Base-by-base conservation (phyloP, 352 stramenopile species). In the Thalassiosira tumida region DNA sequence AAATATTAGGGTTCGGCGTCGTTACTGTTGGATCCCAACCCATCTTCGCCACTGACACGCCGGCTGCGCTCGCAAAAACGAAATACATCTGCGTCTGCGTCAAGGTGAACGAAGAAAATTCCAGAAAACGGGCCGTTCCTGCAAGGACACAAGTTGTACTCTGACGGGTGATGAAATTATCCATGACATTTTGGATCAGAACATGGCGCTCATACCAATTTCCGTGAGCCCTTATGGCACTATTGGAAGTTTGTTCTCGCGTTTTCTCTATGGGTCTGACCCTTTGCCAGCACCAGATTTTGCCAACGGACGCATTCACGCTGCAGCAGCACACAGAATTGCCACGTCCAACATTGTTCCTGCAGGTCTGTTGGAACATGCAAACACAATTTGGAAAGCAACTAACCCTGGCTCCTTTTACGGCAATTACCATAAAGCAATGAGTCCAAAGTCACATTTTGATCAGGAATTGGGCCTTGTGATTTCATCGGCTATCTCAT, bases 1-100 rank as follows among this genome's bases (percentile, higher is more conserved):
- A 7, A 7, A 15, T 35, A 37, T 26, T 84, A 40, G 77, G 77
- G 31, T 51, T 84, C 17, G 77, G 38, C 50, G 77, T 84, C 37
- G 37, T 38, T 33, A 31, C 80, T 5, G 64, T 84, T 10, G 14
- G 31, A 10, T 73, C 77, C 62, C 38, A 35, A 26, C 77, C 77
- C 29, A 35, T 74, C 14, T 26, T n/a, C 77, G 10, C 10, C 15
- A 47, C 76, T 13, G 14, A 40, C 41, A 47, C 76, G 15, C 24
- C 77, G 76, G 76, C 76, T 77, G 76, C n/a, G n/a, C 76, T 83
- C 76, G 76, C 33, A 83, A 77, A 5, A 83, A 70, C n/a, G 76
- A 83, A 83, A 47, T 83, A 77, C n/a, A 77, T 47, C 40, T 83
- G 76, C 59, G 76, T 76, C 76, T 83, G 26, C 76, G 59, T 31